Conservation (phyloP, 345 rosid genomes). For the Combretum micranthum region DNA sequence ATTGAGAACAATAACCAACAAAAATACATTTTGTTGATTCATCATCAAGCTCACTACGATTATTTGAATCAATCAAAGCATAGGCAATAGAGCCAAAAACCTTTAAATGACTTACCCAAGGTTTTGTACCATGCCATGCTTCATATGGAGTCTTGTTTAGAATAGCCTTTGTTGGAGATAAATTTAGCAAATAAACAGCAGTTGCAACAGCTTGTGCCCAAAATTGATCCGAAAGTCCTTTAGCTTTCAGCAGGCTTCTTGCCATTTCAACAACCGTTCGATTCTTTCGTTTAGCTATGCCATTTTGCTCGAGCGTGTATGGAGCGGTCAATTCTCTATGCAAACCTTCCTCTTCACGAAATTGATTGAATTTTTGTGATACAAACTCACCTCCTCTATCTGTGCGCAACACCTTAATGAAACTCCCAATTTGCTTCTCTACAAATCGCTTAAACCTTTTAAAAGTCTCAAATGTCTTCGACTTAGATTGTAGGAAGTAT, state of each 20-base stretch:
- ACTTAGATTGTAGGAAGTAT: slow-evolving; percentile 5
- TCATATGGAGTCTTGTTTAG: no score
- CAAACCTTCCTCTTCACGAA: no score
- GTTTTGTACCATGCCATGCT: no score
- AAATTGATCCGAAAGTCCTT: neutral
- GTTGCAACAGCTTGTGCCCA: neutral
- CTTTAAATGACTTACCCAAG: no score
- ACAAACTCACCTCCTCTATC: no score
- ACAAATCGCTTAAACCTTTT: neutral
- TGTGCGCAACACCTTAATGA: no score
- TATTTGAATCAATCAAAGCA: no score
- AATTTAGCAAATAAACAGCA: neutral
- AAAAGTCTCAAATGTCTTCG: neutral
- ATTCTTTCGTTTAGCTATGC: neutral
- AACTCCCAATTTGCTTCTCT: neutral
- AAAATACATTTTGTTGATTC: no score
- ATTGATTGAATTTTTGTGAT: no score
- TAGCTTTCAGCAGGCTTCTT: neutral
- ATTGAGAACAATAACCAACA: neutral
- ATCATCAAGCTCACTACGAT: no score
- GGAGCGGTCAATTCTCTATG: neutral
- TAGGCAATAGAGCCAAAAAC: no score
- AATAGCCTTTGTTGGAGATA: no score
- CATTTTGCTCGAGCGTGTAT: neutral
- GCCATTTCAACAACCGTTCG: neutral